These are phyloP conservation scores for Didymella arachidicola DNA, from an alignment of 2,329 filamentous ascomycete species.

Conservation along the genomic window DNA sequence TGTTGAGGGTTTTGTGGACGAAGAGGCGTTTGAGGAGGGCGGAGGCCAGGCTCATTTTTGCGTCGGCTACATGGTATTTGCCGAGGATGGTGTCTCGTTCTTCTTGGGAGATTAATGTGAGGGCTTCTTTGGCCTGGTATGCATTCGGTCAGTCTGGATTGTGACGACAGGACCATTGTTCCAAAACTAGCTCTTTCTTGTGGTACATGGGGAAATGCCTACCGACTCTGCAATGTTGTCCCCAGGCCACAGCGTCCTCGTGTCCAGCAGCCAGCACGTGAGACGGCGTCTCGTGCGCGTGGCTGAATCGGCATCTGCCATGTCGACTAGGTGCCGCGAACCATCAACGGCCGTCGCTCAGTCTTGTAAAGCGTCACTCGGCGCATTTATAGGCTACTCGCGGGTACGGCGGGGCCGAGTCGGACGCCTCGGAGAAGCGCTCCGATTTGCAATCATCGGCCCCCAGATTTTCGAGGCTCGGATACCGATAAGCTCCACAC, in stretches of 20 bases:
- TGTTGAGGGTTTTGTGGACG: constrained; percentile 64
- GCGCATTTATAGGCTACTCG: constrained; percentile 24
- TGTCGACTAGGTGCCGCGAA: constrained; percentile 16
- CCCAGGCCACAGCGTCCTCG: constrained; percentile 57
- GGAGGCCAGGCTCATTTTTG: constrained; percentile 76
- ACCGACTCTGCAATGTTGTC: constrained; percentile 49
- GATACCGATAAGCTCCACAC: constrained; percentile 14
- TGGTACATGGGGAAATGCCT: background rate
- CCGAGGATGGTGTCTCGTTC: constrained; percentile 67
- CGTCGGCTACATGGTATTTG: constrained; percentile 74
- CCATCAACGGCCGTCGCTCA: background rate
- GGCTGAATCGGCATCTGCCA: constrained; percentile 25
- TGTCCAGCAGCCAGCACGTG: constrained; percentile 61
- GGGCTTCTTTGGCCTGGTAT: constrained; percentile 52
- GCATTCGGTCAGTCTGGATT: constrained; percentile 15
- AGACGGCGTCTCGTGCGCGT: constrained; percentile 32
- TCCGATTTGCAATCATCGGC: constrained; percentile 6
- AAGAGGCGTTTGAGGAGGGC: constrained; percentile 76
- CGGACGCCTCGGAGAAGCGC: constrained; percentile 10
- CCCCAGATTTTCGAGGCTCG: constrained; percentile 17
- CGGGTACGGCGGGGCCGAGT: constrained; percentile 27
- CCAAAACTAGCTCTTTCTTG: background rate
- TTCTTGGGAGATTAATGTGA: constrained; percentile 54
- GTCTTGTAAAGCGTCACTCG: background rate
- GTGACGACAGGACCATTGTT: background rate